phyloP scores from a whole-genome alignment of 805 yeast genomes.

The Peterozyma xylosa region DNA sequence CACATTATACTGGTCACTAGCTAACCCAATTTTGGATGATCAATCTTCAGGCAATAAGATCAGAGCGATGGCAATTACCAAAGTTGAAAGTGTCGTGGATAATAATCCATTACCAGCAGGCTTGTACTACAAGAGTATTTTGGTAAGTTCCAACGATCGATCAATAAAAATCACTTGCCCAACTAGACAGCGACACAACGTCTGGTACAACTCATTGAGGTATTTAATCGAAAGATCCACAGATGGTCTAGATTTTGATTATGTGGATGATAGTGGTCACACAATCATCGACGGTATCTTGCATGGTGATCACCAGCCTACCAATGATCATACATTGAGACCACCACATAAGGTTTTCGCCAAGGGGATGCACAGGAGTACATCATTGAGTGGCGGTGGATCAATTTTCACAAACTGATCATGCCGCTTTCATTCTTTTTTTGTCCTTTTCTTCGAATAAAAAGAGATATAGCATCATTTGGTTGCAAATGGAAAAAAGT shows the following conservation, averaged over 20 bases:
- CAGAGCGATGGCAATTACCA: constrained; percentile 70
- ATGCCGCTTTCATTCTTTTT: no score
- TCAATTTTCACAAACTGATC: no score
- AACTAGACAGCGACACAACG: constrained; percentile 77
- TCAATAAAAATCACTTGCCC: constrained; percentile 79
- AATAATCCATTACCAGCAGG: constrained; percentile 87
- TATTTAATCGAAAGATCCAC: constrained; percentile 62
- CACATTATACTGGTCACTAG: constrained; percentile 83
- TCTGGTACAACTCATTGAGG: constrained; percentile 82
- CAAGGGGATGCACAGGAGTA: no score
- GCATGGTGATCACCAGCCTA: no score
- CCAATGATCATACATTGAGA: no score
- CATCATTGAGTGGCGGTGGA: no score
- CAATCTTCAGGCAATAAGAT: constrained; percentile 55
- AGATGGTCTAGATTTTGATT: constrained; percentile 47
- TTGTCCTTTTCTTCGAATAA: no score
- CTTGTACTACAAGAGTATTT: constrained; percentile 73
- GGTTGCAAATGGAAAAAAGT: neutral
- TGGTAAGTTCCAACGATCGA: constrained; percentile 58
- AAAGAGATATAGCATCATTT: no score
- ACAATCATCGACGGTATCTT: no score
- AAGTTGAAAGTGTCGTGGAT: constrained; percentile 77
- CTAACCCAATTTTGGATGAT: constrained; percentile 69
- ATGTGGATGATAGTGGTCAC: constrained; percentile 27
- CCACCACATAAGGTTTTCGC: no score